These are phyloP conservation scores for Irpex lacteus DNA, from an alignment of 1,284 basidiomycete species.

Conservation along the genomic window DNA sequence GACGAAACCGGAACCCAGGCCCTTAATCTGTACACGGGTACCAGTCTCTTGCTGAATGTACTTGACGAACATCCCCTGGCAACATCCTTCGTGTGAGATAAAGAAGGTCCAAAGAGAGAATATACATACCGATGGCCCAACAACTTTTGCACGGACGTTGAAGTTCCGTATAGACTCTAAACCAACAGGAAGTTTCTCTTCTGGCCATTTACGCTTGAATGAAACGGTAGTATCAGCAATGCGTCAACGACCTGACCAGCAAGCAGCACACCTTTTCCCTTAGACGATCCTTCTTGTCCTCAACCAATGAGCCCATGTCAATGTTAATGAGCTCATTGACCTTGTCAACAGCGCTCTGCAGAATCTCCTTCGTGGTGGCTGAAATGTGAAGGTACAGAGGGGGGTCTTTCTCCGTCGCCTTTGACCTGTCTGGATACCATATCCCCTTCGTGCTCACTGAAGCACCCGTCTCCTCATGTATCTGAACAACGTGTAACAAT, in stretches of 20 bases:
- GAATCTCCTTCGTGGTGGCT: slow-evolving; percentile 74
- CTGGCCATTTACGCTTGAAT: slow-evolving; percentile 87
- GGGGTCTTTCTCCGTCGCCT: slow-evolving; percentile 89
- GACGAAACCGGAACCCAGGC: slow-evolving; percentile 91
- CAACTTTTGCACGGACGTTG: slow-evolving; percentile 96
- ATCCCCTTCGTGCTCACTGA: slow-evolving; percentile 89
- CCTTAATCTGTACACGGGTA: slow-evolving; percentile 98
- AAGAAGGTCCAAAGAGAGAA: no score
- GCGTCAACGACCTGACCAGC: neutral
- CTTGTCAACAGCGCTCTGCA: slow-evolving; percentile 81
- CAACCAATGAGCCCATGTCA: slow-evolving; percentile 87
- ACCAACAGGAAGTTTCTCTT: slow-evolving; percentile 87
- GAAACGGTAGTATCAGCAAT: neutral
- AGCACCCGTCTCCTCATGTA: slow-evolving; percentile 87
- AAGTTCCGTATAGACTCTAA: slow-evolving; percentile 93
- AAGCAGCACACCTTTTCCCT: slow-evolving; percentile 50
- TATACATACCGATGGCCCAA: slow-evolving; percentile 79
- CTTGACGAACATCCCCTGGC: slow-evolving; percentile 93
- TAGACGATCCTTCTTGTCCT: slow-evolving; percentile 72
- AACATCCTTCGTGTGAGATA: neutral
- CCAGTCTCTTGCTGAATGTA: slow-evolving; percentile 97
- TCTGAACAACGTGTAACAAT: slow-evolving; percentile 42
- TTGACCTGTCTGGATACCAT: slow-evolving; percentile 91
- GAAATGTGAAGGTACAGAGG: slow-evolving; percentile 94
- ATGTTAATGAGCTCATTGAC: slow-evolving; percentile 84